A percentile compares a stretch with the other conserved stretches of the same genome.
These are phyloP conservation scores for Trametes coccinea DNA, from an alignment of 768 basidiomycete genomes.

Conservation along the genomic window DNA sequence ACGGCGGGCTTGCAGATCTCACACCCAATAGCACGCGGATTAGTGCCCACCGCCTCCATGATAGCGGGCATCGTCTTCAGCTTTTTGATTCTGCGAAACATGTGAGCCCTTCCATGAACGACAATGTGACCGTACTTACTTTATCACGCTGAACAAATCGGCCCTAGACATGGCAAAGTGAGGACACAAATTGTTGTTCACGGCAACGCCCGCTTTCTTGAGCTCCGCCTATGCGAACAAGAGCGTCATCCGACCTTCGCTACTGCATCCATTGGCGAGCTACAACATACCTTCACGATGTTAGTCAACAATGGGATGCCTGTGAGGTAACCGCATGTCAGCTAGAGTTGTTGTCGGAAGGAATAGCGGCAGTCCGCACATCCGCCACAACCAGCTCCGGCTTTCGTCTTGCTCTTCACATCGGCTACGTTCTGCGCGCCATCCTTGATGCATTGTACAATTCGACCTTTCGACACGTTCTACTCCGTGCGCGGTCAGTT, in stretches of 20 bases:
- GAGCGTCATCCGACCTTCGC: slow-evolving; percentile 26
- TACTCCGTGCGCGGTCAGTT: slow-evolving; percentile 14
- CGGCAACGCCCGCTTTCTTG: slow-evolving; percentile 60
- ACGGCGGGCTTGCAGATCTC: slow-evolving; percentile 74
- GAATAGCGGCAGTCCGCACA: slow-evolving; percentile 30
- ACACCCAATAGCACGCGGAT: slow-evolving; percentile 57
- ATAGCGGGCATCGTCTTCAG: slow-evolving; percentile 56
- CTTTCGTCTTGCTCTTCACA: slow-evolving; percentile 68
- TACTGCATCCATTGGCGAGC: not conserved
- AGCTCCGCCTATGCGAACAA: slow-evolving; percentile 55
- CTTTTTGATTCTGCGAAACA: slow-evolving; percentile 50
- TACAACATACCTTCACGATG: slow-evolving; percentile 37
- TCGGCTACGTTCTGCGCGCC: slow-evolving; percentile 51
- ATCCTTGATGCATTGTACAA: slow-evolving; percentile 50
- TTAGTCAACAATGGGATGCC: slow-evolving; percentile 56
- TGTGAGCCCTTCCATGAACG: not conserved
- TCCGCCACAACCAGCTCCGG: slow-evolving; percentile 72
- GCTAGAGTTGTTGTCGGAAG: not conserved
- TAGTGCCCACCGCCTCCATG: slow-evolving; percentile 50
- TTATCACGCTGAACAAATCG: slow-evolving; percentile 67
- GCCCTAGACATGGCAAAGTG: slow-evolving; percentile 66
- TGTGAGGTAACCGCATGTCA: not conserved
- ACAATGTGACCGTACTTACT: slow-evolving; percentile 28
- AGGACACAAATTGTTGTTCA: slow-evolving; percentile 61
- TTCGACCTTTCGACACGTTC: slow-evolving; percentile 65